Evolutionary conservation across 257 asterid genomes (phyloP).

Genomic region (Solanum gandarillasii): DNA sequence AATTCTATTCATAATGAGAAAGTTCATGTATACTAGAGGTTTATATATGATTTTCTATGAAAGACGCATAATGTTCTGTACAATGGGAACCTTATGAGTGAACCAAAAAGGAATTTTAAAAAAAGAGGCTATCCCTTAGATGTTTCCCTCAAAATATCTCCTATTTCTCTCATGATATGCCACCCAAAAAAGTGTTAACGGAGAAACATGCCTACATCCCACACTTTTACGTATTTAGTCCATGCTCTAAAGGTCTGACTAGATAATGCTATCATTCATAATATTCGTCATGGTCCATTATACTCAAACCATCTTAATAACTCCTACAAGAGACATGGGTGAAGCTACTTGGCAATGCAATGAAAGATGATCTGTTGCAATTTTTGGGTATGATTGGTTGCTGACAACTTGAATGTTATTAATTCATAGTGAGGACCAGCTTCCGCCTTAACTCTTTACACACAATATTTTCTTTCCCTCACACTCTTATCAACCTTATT

Average conservation of each 20-base stretch:
- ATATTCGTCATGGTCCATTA: background rate
- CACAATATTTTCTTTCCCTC: background rate
- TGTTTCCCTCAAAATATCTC: background rate
- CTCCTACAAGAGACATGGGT: background rate
- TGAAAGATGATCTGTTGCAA: background rate
- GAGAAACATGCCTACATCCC: background rate
- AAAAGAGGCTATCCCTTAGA: background rate
- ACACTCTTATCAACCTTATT: background rate
- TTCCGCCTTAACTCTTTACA: background rate
- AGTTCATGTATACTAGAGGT: background rate
- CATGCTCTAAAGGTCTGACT: background rate
- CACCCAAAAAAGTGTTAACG: background rate
- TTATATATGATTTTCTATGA: background rate
- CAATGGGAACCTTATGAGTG: background rate
- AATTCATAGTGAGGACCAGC: background rate
- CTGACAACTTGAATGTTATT: background rate
- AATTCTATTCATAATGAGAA: background rate
- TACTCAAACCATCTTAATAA: background rate
- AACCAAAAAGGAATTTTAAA: background rate
- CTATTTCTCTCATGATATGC: background rate
- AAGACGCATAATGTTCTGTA: background rate
- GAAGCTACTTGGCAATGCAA: background rate
- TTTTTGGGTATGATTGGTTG: background rate
- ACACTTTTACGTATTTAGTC: background rate
- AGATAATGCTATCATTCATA: background rate